Evolutionary conservation across 2,329 filamentous ascomycete species (phyloP), one percentile per base, ranked within the genome.

Genomic region (Aspergillus sp.): DNA sequence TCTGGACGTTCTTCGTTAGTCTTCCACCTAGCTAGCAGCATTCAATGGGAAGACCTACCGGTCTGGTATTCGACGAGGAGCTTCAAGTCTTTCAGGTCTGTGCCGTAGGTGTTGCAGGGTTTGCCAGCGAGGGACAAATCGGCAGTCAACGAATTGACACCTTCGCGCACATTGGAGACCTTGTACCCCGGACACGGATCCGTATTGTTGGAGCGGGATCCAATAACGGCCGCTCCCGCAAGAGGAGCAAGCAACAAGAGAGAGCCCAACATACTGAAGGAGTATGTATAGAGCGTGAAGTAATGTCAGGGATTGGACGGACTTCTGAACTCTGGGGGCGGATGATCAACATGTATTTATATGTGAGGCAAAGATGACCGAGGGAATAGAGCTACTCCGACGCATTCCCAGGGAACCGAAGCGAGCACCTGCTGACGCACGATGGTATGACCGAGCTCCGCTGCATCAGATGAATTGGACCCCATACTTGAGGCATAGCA

Each of bases 51-150:
- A 8, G 35, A n/a, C 65, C 60, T 65, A 85, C 83, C 75, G 35
- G 78, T 81, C 62, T 87, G 79, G 62, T 86, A 85, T 56, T 84
- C 80, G 14, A 86, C 84, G 7, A 77, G 68, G 50, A 87, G 71
- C 53, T 76, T 82, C 57, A 87, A 68, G 50, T 81, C 72, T 47
- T 73, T 65, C 50, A 87, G 57, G 59, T 87, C 84, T 2, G 73
- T 73, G 45, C 84, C 82, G 59, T 84, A 86, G 14, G 73, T 73
- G 62, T 85, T 81, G 68, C 84, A 87, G 5, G 86, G 77, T 9
- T 76, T 63, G 0, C 89, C 89, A 7, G 87, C 87, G 10, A 95
- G 79, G 2, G 72, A 79, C 45, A 95, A 76, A 57, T 87, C 80
- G 1, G 89, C 90, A 1, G 82, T 88, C 49, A 94, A 73, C 8